Base-by-base conservation (phyloP, 768 basidiomycete species). In the Boletus pseudo-olivaceus region DNA sequence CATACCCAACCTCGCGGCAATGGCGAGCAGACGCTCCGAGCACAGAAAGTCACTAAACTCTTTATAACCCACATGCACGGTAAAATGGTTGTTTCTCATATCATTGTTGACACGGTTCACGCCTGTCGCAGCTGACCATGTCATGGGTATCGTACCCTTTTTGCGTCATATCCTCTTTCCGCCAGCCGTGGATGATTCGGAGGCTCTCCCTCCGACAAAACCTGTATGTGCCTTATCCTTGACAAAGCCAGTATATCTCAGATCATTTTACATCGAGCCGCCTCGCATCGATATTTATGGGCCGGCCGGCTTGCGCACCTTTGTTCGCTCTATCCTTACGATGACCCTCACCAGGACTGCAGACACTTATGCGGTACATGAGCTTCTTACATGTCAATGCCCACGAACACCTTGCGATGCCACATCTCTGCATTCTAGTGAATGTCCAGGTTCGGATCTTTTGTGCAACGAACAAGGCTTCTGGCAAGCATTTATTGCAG, bases 11-110 rank as follows among this genome's bases (percentile, higher is more conserved):
- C 83, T n/a, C 62, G 57, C 44, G 51, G 60, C 32, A 55, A 62
- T 61, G 57, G 57, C 39, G 51, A 68, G 57, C 45, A 61, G 63
- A 38, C 61, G 46, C 62, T 83, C 51, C 77, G 74, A 61, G 62
- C 77, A 17, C 75, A 66, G 34, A 80, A 72, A 53, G 74, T 93
- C 29, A 70, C 72, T 3, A 89, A 86, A 63, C 78, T 94, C 41
- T 92, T 93, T 67, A 76, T 93, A 48, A 93, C 91, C 2, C 92
- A 93, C 61, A 84, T 92, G 82, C 91, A 93, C 63, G 82, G 91
- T 85, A 15, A 59, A n/a, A 37, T 12, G 14, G 8, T 8, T 3
- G 15, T 30, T 39, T 39, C 15, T 39, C 32, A 8, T 30, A 20
- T 5, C 23, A n/a, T 33, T 12, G 12, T 17, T 15, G 27, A 14